Base-by-base conservation (phyloP, 208 protist genomes). In the Vickermania ingenoplastis region DNA sequence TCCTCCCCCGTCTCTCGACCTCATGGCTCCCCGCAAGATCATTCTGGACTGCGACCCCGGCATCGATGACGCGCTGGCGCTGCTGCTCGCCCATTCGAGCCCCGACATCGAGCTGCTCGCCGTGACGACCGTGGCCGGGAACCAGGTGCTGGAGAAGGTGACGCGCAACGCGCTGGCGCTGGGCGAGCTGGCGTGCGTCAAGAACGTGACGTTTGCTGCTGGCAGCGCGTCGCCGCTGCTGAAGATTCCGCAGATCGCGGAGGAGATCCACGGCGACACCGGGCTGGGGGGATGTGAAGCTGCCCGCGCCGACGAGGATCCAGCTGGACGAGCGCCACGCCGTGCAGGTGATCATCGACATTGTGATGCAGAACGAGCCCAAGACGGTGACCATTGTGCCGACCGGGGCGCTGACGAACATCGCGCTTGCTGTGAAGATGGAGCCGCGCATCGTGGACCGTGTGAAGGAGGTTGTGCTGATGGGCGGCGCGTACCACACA, bases 31-130 rank as follows among this genome's bases (percentile, higher is more conserved):
- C 17, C 63, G 53, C 53, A 86, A 86, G 58, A 79, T 86, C 29
- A 79, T 86, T 29, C 70, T 94, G 14, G 87, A 94, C 59, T 94
- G 87, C 71, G 87, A 94, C 59, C 87, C 87, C 2, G 87, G 87
- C 7, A 66, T 91, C 23, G 87, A 94, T 58, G 87, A 94, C 52
- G 81, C 81, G 28, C 75, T 92, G 22, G 84, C 87, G 25, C 83
- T 94, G 25, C 52, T 94, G 11, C 72, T 94, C 23, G 75, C 79
- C 2, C 63, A 76, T 53, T 69, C 78, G 57, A 79, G 67, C 41
- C 79, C 81, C 0, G 58, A 75, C 26, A 75, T 94, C 57, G 66
- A 90, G 50, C 69, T 94, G 30, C 61, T 90, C 13, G 87, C 80
- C 27, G 74, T 94, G 36, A 88, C 81, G n/a, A 89, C 84, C 1